A percentile compares a stretch with the other conserved stretches of the same genome.
Evolutionary conservation across 116 monocot species (phyloP).

Genomic region (Phalaenopsis hybrid): DNA sequence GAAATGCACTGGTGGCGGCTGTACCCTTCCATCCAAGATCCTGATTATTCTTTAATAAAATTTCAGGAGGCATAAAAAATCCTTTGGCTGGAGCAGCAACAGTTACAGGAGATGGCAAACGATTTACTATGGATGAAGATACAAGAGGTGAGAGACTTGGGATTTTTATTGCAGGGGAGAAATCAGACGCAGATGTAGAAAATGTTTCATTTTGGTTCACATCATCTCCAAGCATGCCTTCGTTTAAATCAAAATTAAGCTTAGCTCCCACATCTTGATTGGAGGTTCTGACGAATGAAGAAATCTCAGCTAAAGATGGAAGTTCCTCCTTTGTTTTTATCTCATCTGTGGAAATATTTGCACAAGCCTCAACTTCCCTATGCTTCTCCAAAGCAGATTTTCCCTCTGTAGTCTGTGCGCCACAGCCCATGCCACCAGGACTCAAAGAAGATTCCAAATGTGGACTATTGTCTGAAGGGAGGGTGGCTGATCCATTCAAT

Average conservation of each 20-base stretch:
- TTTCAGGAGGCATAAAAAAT: slow-evolving; percentile 61
- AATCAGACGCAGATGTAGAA: background rate
- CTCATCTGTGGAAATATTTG: slow-evolving; percentile 9
- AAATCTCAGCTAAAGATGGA: slow-evolving; percentile 14
- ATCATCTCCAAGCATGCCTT: slow-evolving; percentile 53
- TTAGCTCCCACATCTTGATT: slow-evolving; percentile 15
- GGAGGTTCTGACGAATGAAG: slow-evolving; percentile 1
- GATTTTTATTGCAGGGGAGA: slow-evolving; percentile 16
- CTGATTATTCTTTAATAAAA: slow-evolving; percentile 20
- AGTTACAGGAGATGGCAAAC: slow-evolving; percentile 27
- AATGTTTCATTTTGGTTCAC: slow-evolving; percentile 34
- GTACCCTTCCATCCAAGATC: slow-evolving; percentile 50
- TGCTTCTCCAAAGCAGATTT: slow-evolving; percentile 6
- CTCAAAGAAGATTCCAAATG: background rate
- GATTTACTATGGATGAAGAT: slow-evolving; percentile 12
- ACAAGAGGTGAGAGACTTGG: slow-evolving; percentile 19
- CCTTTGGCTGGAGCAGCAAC: slow-evolving; percentile 68
- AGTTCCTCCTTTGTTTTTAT: slow-evolving; percentile 17
- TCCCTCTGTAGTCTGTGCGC: slow-evolving; percentile 12
- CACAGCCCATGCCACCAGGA: background rate
- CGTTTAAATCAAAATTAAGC: slow-evolving; percentile 68
- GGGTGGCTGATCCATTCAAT: background rate
- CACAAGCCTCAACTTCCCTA: slow-evolving; percentile 1
- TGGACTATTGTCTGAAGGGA: slow-evolving; percentile 5
- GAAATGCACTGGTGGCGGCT: slow-evolving; percentile 75